These are phyloP conservation scores for Myxozyma udenii DNA, from an alignment of 805 yeast genomes.

Conservation along the genomic window DNA sequence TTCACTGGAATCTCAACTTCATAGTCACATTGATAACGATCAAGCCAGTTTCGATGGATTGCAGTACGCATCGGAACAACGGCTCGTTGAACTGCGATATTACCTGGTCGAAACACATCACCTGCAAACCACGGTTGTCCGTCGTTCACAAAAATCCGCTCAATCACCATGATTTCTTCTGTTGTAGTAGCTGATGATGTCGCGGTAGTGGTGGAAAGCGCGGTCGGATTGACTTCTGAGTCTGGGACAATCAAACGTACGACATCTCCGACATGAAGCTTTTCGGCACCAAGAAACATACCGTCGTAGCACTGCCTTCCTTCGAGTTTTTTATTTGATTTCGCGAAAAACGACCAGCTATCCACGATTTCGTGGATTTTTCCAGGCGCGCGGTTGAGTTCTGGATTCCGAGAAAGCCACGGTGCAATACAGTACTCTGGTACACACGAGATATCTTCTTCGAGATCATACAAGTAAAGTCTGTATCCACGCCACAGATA, in stretches of 20 bases:
- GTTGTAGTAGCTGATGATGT: not conserved
- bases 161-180: slow-evolving; percentile 14
- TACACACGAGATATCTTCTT: slow-evolving; percentile 4
- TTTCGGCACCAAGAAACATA: slow-evolving; percentile 25
- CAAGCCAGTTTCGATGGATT: not conserved
- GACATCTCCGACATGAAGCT: slow-evolving; percentile 26
- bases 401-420: slow-evolving; percentile 12
- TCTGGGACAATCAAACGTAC: slow-evolving; percentile 15
- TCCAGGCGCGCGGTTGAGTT: not conserved
- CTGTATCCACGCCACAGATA: slow-evolving; percentile 2
- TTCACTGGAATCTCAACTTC: not conserved
- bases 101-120: not conserved
- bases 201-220: not conserved
- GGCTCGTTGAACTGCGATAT: not conserved
- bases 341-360: slow-evolving; percentile 17
- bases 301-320: slow-evolving; percentile 7
- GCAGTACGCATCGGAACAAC: not conserved
- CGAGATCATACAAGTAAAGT: slow-evolving; percentile 4
- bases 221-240: not conserved
- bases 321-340: not conserved
- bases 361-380: not conserved
- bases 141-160: slow-evolving; percentile 2
- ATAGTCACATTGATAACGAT: not conserved
- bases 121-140: not conserved
- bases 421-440: slow-evolving; percentile 10